Conservation (phyloP, 768 basidiomycete species). For the Austroboletus eburneus region DNA sequence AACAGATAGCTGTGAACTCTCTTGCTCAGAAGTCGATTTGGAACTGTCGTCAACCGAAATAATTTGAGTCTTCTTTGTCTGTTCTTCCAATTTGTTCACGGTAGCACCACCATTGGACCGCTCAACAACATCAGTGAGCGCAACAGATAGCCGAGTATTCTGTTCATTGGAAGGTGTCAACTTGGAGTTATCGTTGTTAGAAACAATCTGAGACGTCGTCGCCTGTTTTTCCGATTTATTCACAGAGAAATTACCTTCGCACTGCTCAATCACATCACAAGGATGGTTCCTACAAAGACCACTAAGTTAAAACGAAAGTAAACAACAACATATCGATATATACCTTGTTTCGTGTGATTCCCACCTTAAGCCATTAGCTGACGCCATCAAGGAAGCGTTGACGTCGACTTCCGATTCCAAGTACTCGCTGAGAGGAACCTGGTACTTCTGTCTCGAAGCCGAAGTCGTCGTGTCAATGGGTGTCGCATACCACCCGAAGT, state of each 20-base stretch:
- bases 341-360: conserved; percentile 1
- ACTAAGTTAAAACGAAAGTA: background rate
- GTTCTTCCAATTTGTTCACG: too few relatives aligned
- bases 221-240: background rate
- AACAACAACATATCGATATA: background rate
- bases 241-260: background rate
- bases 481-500: conserved; percentile 2
- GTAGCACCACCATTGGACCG: background rate
- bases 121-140: conserved; percentile 1
- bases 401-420: background rate
- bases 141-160: conserved; percentile 8
- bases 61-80: too few relatives aligned
- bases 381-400: background rate
- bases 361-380: background rate
- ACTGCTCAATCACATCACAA: background rate
- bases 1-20: conserved; percentile 9
- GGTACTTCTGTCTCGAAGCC: conserved; percentile 5
- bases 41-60: too few relatives aligned
- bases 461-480: background rate
- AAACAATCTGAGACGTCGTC: background rate
- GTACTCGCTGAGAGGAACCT: conserved; percentile 17
- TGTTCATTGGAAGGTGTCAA: conserved; percentile 1
- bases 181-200: background rate
- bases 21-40: background rate
- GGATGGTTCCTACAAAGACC: background rate